phyloP scores from a whole-genome alignment of 2,329 filamentous ascomycete genomes.

The Reticulascus tulasneorum region DNA sequence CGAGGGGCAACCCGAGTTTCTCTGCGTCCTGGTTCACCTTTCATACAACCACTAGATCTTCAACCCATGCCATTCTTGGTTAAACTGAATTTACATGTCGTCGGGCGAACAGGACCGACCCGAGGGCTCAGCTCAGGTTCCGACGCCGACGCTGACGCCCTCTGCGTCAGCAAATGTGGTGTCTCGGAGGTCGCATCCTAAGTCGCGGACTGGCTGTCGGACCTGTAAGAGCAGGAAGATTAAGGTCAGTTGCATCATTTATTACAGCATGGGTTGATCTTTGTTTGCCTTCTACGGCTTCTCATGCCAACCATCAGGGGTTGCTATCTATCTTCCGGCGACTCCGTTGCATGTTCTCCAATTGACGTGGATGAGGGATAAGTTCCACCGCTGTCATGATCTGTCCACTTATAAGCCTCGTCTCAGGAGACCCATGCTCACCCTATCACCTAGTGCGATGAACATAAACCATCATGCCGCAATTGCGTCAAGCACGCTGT shows the following conservation, averaged over 20 bases:
- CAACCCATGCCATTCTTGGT: too few species aligned
- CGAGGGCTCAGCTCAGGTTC: too few species aligned
- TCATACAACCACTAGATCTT: too few species aligned
- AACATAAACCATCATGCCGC: constrained; percentile 20
- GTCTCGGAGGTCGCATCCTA: constrained; percentile 49
- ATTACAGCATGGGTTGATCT: background rate
- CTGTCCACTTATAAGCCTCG: background rate
- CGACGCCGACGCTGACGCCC: too few species aligned
- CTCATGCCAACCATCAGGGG: background rate
- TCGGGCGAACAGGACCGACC: too few species aligned
- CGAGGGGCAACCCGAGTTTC: too few species aligned
- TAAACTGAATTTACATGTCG: too few species aligned
- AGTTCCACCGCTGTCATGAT: background rate
- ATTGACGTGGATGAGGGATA: background rate
- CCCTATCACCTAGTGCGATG: constrained; percentile 19
- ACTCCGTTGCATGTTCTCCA: background rate
- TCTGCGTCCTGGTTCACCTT: too few species aligned
- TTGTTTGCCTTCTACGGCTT: background rate
- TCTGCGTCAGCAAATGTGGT: constrained; percentile 7
- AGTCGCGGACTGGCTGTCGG: constrained; percentile 49
- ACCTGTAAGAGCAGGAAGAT: constrained; percentile 54
- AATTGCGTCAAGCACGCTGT: constrained; percentile 24
- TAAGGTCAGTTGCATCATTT: constrained; percentile 24
- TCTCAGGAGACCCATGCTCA: background rate
- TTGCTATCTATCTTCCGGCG: background rate